Evolutionary conservation across 306 rosid species (phyloP).

Genomic region (Vicia sativa): DNA sequence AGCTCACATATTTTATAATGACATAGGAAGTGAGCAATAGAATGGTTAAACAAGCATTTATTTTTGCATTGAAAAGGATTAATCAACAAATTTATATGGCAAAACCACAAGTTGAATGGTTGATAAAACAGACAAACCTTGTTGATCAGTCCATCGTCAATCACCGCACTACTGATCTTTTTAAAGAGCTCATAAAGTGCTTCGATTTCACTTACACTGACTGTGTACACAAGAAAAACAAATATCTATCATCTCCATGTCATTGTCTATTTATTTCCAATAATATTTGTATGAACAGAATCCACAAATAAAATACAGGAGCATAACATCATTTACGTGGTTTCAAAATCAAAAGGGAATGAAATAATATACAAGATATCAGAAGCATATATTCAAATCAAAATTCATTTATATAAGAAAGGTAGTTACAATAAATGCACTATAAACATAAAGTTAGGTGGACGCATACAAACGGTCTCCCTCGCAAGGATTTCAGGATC

Average conservation of each 20-base stretch:
- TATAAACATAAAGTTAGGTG: conserved; percentile 10
- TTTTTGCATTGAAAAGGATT: conserved; percentile 4
- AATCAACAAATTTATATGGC: conserved; percentile 14
- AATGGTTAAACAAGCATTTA: neutral
- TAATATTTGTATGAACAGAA: neutral
- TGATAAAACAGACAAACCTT: conserved; percentile 58
- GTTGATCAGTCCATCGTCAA: conserved; percentile 94
- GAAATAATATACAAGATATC: conserved; percentile 10
- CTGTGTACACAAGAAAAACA: conserved; percentile 50
- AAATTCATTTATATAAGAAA: neutral
- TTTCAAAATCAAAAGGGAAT: conserved; percentile 11
- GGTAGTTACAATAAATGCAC: neutral
- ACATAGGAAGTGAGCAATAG: neutral
- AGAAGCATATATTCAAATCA: conserved; percentile 20
- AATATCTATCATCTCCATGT: neutral
- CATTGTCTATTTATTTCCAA: neutral
- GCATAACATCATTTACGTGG: neutral
- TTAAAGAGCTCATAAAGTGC: conserved; percentile 98
- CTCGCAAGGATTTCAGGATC: conserved; percentile 91
- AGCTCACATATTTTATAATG: neutral
- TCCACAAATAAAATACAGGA: conserved; percentile 15
- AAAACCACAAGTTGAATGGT: conserved; percentile 3
- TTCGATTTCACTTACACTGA: conserved; percentile 97
- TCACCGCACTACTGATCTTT: conserved; percentile 94
- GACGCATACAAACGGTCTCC: conserved; percentile 89